Evolutionary conservation across 352 stramenopile genomes (phyloP).

Genomic region (Globisporangium yorkense): DNA sequence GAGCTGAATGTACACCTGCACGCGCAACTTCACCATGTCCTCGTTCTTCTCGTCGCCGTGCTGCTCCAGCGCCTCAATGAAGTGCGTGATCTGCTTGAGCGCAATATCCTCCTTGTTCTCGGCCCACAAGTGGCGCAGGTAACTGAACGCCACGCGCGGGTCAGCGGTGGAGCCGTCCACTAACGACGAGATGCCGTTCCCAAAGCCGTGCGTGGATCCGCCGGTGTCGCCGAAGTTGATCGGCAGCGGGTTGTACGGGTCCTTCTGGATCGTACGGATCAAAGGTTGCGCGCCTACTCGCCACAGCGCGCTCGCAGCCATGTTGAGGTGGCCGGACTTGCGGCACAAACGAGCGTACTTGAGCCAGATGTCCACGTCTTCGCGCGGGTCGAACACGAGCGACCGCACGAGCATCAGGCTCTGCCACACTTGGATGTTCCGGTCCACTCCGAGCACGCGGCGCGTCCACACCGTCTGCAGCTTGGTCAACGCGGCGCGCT

Average conservation of each 20-base stretch:
- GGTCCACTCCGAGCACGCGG: constrained; percentile 93
- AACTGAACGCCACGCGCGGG: constrained; percentile 75
- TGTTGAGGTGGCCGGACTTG: constrained; percentile 85
- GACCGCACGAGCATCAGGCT: constrained; percentile 94
- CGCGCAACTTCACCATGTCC: constrained; percentile 66
- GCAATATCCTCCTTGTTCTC: constrained; percentile 80
- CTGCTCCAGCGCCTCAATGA: constrained; percentile 78
- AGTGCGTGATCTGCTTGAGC: constrained; percentile 78
- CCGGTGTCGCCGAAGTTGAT: constrained; percentile 60
- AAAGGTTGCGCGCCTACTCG: constrained; percentile 77
- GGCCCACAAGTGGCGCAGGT: constrained; percentile 75
- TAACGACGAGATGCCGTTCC: constrained; percentile 45
- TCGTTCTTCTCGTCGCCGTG: constrained; percentile 55
- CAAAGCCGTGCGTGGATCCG: constrained; percentile 41
- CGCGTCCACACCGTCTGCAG: constrained; percentile 80
- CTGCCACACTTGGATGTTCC: constrained; percentile 92
- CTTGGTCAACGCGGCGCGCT: constrained; percentile 62
- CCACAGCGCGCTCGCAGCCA: constrained; percentile 78
- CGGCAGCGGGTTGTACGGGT: constrained; percentile 55
- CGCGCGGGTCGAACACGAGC: constrained; percentile 83
- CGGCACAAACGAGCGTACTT: constrained; percentile 91
- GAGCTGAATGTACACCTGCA: constrained; percentile 83
- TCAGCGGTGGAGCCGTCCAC: constrained; percentile 67
- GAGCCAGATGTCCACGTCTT: constrained; percentile 93
- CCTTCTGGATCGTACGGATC: constrained; percentile 68